Percentiles rank a stretch among this genome's conserved stretches.
Evolutionary conservation across 2,329 filamentous ascomycete genomes (phyloP).

Genomic region (Cryphonectria naterciae): DNA sequence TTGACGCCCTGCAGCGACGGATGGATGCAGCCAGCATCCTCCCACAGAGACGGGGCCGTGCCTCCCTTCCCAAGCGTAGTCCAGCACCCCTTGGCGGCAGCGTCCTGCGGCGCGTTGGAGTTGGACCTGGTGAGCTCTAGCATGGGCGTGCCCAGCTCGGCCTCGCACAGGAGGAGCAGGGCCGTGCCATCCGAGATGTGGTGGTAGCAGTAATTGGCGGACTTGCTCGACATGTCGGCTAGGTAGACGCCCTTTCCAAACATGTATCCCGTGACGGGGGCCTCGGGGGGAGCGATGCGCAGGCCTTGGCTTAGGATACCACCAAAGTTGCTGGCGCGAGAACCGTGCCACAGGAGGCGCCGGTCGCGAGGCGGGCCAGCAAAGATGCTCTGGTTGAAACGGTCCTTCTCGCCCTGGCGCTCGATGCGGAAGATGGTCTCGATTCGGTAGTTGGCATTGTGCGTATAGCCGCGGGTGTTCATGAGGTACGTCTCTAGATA

Average conservation of each 20-base stretch:
- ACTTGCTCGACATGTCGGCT: slow-evolving; percentile 83
- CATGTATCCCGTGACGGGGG: slow-evolving; percentile 81
- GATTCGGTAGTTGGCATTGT: slow-evolving; percentile 63
- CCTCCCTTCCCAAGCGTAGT: slow-evolving; percentile 73
- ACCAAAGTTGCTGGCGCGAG: slow-evolving; percentile 80
- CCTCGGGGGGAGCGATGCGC: slow-evolving; percentile 85
- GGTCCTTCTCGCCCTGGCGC: slow-evolving; percentile 70
- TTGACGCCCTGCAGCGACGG: slow-evolving; percentile 66
- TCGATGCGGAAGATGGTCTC: slow-evolving; percentile 83
- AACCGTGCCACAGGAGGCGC: slow-evolving; percentile 86
- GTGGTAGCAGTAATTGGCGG: slow-evolving; percentile 74
- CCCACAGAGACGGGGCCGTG: slow-evolving; percentile 71
- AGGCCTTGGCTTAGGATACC: slow-evolving; percentile 87
- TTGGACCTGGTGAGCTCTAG: slow-evolving; percentile 61
- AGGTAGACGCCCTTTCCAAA: slow-evolving; percentile 91
- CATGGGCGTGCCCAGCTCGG: slow-evolving; percentile 78
- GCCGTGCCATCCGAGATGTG: slow-evolving; percentile 68
- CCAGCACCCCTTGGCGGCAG: slow-evolving; percentile 61
- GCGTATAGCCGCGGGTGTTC: slow-evolving; percentile 69
- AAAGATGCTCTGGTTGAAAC: slow-evolving; percentile 64
- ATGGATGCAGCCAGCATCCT: slow-evolving; percentile 72
- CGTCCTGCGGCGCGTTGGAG: slow-evolving; percentile 67
- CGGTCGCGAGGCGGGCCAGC: slow-evolving; percentile 61
- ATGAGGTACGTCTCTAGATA: slow-evolving; percentile 69
- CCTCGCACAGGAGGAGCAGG: slow-evolving; percentile 81